Evolutionary conservation across 257 asterid genomes (phyloP).

Genomic region (Salvia miltiorrhiza): DNA sequence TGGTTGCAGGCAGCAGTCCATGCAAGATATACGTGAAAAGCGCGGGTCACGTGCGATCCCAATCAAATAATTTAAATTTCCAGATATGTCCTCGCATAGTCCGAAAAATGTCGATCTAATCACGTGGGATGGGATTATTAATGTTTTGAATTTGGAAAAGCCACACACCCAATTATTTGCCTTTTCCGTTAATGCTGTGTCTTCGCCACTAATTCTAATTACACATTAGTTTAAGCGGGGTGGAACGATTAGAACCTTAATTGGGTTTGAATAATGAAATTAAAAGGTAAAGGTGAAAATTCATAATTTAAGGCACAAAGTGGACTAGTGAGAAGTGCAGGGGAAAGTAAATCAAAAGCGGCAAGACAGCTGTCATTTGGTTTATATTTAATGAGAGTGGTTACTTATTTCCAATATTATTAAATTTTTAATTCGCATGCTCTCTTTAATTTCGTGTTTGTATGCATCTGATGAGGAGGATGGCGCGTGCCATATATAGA

Average conservation of each 20-base stretch:
- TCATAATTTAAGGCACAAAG: conserved; percentile 5
- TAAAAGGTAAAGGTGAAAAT: background rate
- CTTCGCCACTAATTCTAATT: background rate
- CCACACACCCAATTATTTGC: background rate
- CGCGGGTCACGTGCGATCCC: conserved; percentile 28
- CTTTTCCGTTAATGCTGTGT: background rate
- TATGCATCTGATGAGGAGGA: background rate
- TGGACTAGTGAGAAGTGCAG: background rate
- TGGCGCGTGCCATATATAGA: background rate
- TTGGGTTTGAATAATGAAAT: background rate
- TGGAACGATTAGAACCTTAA: background rate
- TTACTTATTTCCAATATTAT: background rate
- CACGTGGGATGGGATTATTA: conserved; percentile 19
- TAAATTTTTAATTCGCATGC: background rate
- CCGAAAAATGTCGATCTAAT: conserved; percentile 23
- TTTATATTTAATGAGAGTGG: background rate
- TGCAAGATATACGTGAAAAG: conserved; percentile 17
- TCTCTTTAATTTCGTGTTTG: background rate
- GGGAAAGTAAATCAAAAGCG: background rate
- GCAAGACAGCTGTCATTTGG: conserved; percentile 11
- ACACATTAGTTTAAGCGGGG: background rate
- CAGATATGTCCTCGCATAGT: conserved; percentile 18
- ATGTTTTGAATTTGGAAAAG: conserved; percentile 17
- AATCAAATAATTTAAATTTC: background rate
- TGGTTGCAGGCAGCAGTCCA: background rate